Base-by-base conservation (phyloP, 2,329 filamentous ascomycete species). In the Xylaria polymorpha region DNA sequence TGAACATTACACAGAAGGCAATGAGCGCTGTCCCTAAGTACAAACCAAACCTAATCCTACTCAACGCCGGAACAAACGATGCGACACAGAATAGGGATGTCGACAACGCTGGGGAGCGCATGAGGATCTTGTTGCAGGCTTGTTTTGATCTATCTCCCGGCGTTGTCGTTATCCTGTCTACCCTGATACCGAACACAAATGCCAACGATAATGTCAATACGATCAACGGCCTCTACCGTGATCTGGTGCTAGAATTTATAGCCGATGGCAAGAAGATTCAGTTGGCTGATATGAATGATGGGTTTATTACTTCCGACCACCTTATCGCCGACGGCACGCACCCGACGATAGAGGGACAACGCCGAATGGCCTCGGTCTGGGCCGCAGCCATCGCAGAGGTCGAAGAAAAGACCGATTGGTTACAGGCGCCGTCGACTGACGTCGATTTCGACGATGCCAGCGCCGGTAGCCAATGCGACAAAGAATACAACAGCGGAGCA, bases 11-110 rank as follows among this genome's bases (percentile, higher is more conserved):
- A 3, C 20, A 53, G 6, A 61, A 61, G 9, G 48, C 59, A 15
- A 9, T 14, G 8, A 10, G 4, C 8, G 43, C 15, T 7, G 39
- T 46, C 9, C 22, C 39, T 15, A 37, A 48, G 8, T 51, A 53
- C 18, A 61, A 66, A 15, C 43, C 63, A 8, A 66, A 66, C 22
- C 14, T 66, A 7, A 37, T 66, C 10, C 44, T 66, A 9, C 39
- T 66, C 20, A 61, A 66, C 9, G 51, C 29, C 29, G 63, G 63
- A 22, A 66, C 56, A 41, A 66, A 66, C 29, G 63, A 66, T 29
- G 25, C 35, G 10, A 32, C 32, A 4, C 10, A 10, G 2, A 53
- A 66, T 6, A 29, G n/a, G 20, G 51, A 58, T 10, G 44, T 59
- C 39, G 41, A n/a, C 14, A 50, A 35, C 29, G 20, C 53, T 22